Evolutionary conservation across 495 filamentous ascomycete species (phyloP).

Genomic region (Bathelium albidoporum): DNA sequence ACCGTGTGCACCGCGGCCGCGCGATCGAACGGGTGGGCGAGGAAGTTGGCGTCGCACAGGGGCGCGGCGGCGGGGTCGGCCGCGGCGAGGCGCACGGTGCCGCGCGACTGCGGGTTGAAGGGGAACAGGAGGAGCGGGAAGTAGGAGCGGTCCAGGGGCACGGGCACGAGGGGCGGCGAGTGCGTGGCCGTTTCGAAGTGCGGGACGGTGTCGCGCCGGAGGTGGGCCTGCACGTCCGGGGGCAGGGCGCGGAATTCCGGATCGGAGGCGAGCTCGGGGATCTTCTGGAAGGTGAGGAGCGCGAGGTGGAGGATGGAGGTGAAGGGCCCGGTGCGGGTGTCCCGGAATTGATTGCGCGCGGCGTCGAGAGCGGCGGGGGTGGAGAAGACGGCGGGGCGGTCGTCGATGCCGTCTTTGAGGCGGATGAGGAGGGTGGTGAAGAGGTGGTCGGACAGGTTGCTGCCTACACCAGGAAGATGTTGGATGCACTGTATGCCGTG

Average conservation of each 20-base stretch:
- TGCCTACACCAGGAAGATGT: slow-evolving; percentile 41
- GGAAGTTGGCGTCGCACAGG: slow-evolving; percentile 46
- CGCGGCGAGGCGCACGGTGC: slow-evolving; percentile 45
- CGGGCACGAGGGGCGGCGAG: slow-evolving; percentile 9
- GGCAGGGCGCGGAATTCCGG: slow-evolving; percentile 40
- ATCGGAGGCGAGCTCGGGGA: slow-evolving; percentile 28
- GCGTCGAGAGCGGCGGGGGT: not conserved
- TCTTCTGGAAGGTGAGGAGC: slow-evolving; percentile 46
- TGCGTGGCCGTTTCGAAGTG: slow-evolving; percentile 11
- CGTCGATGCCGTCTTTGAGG: slow-evolving; percentile 19
- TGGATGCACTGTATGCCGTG: slow-evolving; percentile 43
- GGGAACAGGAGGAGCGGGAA: slow-evolving; percentile 27
- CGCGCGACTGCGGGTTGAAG: slow-evolving; percentile 33
- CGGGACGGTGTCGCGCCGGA: slow-evolving; percentile 12
- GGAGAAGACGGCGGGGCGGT: slow-evolving; percentile 31
- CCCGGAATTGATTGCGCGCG: not conserved
- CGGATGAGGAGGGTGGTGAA: slow-evolving; percentile 19
- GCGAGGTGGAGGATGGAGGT: slow-evolving; percentile 9
- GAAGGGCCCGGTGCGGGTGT: not conserved
- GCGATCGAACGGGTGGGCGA: slow-evolving; percentile 26
- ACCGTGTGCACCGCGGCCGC: slow-evolving; percentile 7
- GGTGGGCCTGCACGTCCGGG: slow-evolving; percentile 22
- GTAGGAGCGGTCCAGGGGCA: slow-evolving; percentile 15
- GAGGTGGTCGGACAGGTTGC: slow-evolving; percentile 49
- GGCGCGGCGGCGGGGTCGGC: slow-evolving; percentile 45